Evolutionary conservation across 1,284 basidiomycete species (phyloP).

Genomic region (Farysia itapuensis): DNA sequence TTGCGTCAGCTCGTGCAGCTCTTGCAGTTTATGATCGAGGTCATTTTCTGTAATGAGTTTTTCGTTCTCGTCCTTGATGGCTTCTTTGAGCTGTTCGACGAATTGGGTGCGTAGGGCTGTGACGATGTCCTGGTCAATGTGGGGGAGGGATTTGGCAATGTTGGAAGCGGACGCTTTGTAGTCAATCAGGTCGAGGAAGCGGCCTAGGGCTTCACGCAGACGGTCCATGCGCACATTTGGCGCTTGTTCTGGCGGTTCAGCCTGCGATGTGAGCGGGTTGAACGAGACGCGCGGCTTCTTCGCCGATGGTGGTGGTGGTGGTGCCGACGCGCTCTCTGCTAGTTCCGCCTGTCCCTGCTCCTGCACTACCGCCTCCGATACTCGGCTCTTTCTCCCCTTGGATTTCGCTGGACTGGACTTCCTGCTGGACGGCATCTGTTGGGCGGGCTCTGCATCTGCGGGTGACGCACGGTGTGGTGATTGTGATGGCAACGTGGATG

Average conservation of each 20-base stretch:
- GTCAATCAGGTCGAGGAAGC: conserved; percentile 48
- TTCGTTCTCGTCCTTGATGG: conserved; percentile 40
- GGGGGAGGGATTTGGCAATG: conserved; percentile 37
- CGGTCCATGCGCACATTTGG: conserved; percentile 34
- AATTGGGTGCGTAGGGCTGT: conserved; percentile 42
- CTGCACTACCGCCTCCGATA: neutral
- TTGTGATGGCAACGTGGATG: neutral
- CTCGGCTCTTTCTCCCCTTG: neutral
- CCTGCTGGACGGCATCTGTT: neutral
- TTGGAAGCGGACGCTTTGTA: conserved; percentile 35
- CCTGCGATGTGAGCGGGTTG: neutral
- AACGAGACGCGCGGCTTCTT: conserved; percentile 10
- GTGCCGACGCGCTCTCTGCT: too few species aligned
- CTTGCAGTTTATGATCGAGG: conserved; percentile 32
- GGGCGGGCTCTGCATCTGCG: neutral
- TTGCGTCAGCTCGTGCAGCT: conserved; percentile 34
- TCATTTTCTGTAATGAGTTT: conserved; percentile 41
- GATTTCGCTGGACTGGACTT: too few species aligned
- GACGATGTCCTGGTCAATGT: conserved; percentile 26
- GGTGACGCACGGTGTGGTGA: too few species aligned
- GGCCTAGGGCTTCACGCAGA: conserved; percentile 40
- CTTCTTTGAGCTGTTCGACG: conserved; percentile 41
- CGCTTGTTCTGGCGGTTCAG: neutral
- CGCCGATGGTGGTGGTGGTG: too few species aligned
- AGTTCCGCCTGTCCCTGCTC: conserved; percentile 1